Evolutionary conservation across 352 stramenopile species (phyloP).

Genomic region (Globisporangium barbulae): DNA sequence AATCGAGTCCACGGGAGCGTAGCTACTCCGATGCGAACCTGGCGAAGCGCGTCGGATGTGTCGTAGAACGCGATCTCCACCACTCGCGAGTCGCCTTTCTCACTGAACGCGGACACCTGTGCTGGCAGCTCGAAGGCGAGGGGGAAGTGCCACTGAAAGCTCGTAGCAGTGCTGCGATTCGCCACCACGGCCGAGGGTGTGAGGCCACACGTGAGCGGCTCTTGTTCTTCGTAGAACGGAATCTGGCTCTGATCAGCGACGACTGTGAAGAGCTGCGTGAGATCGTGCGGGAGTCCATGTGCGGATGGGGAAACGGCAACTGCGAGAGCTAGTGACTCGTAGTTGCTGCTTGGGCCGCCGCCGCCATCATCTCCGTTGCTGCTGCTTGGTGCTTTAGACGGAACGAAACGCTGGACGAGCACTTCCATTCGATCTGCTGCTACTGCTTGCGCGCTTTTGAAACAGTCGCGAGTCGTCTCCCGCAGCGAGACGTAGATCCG

Average conservation of each 20-base stretch:
- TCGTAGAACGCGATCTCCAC: conserved; percentile 29
- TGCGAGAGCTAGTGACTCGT: background rate
- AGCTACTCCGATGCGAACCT: conserved; percentile 22
- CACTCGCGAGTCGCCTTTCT: background rate
- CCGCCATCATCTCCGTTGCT: background rate
- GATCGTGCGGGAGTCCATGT: background rate
- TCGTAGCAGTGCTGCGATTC: background rate
- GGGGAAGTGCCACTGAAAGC: conserved; percentile 37
- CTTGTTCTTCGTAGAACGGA: background rate
- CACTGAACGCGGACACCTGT: background rate
- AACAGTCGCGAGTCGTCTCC: conserved; percentile 13
- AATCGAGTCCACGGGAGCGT: conserved; percentile 17
- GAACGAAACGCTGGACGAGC: conserved; percentile 18
- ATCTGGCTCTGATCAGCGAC: background rate
- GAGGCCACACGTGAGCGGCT: background rate
- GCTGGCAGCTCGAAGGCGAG: conserved; percentile 14
- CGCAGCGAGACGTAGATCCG: conserved; percentile 21
- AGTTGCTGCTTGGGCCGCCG: background rate
- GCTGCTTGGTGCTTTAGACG: background rate
- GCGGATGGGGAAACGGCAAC: background rate
- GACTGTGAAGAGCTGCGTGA: conserved; percentile 8
- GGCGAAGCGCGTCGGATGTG: conserved; percentile 15
- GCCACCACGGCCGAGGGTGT: conserved; percentile 20
- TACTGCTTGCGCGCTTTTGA: background rate
- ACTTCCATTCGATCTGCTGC: conserved; percentile 20